Percentiles rank a stretch among this genome's conserved stretches.
phyloP scores from a whole-genome alignment of 2,329 filamentous ascomycete genomes.

The Aspergillus ustus region DNA sequence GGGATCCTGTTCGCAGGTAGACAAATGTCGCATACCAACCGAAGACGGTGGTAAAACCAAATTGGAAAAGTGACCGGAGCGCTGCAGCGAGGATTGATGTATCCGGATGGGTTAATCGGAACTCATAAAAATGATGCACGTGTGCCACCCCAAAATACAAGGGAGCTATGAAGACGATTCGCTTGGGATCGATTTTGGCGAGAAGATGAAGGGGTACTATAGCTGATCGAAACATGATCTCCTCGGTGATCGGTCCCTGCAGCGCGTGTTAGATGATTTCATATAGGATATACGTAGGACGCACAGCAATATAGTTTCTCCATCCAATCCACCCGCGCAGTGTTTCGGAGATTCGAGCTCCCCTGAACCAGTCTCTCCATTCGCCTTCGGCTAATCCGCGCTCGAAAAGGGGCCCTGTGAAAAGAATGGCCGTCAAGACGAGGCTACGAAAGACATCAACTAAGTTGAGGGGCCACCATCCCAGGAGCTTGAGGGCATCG shows the following conservation, averaged over 20 bases:
- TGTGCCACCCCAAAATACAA: conserved; percentile 93
- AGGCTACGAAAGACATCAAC: conserved; percentile 67
- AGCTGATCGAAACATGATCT: conserved; percentile 88
- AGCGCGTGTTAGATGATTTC: background rate
- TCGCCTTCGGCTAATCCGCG: conserved; percentile 71
- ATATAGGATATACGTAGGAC: conserved; percentile 37
- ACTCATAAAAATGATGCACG: conserved; percentile 95
- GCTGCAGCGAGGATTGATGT: conserved; percentile 67
- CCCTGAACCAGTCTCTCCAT: conserved; percentile 68
- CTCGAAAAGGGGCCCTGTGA: conserved; percentile 84
- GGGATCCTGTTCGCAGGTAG: conserved; percentile 80
- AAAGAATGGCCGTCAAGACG: conserved; percentile 77
- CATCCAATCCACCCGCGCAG: conserved; percentile 78
- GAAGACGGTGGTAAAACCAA: conserved; percentile 89
- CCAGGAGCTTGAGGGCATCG: conserved; percentile 71
- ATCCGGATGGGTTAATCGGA: conserved; percentile 76
- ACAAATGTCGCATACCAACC: conserved; percentile 92
- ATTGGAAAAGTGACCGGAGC: conserved; percentile 77
- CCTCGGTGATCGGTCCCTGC: conserved; percentile 86
- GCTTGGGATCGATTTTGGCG: conserved; percentile 60
- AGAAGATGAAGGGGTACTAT: conserved; percentile 82
- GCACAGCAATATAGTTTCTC: conserved; percentile 83
- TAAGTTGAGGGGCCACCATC: conserved; percentile 77
- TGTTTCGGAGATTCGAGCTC: conserved; percentile 61
- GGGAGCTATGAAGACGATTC: conserved; percentile 79